A percentile compares a stretch with the other conserved stretches of the same genome.
Evolutionary conservation across 2,329 filamentous ascomycete genomes (phyloP).

Genomic region (Penicillium sp.): DNA sequence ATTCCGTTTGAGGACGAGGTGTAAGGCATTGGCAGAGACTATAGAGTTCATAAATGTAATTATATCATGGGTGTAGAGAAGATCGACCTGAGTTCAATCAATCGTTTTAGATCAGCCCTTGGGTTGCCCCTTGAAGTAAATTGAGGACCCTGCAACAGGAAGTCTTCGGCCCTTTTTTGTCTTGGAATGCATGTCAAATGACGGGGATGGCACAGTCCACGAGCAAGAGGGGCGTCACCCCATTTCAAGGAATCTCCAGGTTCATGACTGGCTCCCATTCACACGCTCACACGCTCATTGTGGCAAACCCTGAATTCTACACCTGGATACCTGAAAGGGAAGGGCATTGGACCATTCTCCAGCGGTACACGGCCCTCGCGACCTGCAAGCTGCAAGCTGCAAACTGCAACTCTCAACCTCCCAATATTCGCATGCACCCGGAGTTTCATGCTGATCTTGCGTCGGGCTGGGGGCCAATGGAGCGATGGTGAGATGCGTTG

Average conservation of each 20-base stretch:
- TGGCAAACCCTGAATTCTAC: background rate
- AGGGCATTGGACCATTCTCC: background rate
- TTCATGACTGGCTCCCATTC: slow-evolving; percentile 1
- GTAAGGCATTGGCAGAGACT: slow-evolving; percentile 11
- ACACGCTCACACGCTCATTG: background rate
- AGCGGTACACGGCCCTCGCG: background rate
- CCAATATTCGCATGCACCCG: background rate
- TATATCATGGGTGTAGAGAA: slow-evolving; percentile 5
- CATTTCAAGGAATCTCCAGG: background rate
- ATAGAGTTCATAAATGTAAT: slow-evolving; percentile 11
- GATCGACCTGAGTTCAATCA: background rate
- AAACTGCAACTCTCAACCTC: background rate
- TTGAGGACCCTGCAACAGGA: background rate
- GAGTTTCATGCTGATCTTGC: slow-evolving; percentile 1
- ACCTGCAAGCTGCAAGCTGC: background rate
- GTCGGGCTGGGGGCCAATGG: slow-evolving; percentile 7
- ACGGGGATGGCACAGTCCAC: slow-evolving; percentile 2
- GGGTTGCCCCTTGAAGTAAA: slow-evolving; percentile 2
- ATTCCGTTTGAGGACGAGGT: slow-evolving; percentile 51
- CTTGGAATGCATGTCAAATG: slow-evolving; percentile 5
- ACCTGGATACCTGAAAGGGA: background rate
- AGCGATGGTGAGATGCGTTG: slow-evolving; percentile 6
- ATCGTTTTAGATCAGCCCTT: background rate
- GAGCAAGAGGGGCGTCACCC: background rate
- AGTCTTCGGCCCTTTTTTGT: background rate